Evolutionary conservation across 2,329 filamentous ascomycete genomes (phyloP).

Genomic region (Penicillium sp.): DNA sequence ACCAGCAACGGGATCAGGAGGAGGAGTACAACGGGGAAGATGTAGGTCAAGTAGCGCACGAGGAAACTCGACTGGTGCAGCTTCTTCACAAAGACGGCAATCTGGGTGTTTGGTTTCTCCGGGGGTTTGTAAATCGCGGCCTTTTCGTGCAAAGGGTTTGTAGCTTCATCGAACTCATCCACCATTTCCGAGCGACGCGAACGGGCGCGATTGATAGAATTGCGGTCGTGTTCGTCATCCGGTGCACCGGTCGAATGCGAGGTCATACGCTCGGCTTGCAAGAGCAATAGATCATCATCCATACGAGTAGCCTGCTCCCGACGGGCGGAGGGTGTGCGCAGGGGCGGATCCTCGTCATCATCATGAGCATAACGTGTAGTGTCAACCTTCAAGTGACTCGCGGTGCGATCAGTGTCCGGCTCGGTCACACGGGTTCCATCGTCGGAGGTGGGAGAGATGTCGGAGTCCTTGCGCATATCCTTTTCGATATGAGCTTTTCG

Average conservation of each 20-base stretch:
- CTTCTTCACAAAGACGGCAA: constrained; percentile 58
- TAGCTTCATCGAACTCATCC: constrained; percentile 59
- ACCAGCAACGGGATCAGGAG: constrained; percentile 61
- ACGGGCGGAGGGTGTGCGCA: constrained; percentile 46
- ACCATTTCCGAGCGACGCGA: constrained; percentile 49
- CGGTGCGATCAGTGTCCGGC: constrained; percentile 6
- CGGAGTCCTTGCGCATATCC: constrained; percentile 19
- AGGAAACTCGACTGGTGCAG: constrained; percentile 58
- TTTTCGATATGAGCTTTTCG: constrained; percentile 22
- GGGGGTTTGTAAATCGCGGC: constrained; percentile 57
- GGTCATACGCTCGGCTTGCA: constrained; percentile 56
- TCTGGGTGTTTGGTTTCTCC: constrained; percentile 51
- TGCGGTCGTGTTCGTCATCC: constrained; percentile 27
- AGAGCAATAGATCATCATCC: constrained; percentile 57
- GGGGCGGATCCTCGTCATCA: constrained; percentile 2
- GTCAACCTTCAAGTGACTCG: constrained; percentile 22
- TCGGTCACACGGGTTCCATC: constrained; percentile 28
- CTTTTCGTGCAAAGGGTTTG: constrained; percentile 61
- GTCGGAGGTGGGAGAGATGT: constrained; percentile 24
- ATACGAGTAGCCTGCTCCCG: constrained; percentile 54
- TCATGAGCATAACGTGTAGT: constrained; percentile 20
- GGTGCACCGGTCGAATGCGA: constrained; percentile 35
- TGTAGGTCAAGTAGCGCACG: constrained; percentile 63
- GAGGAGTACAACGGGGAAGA: constrained; percentile 55
- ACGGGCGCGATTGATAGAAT: constrained; percentile 45